Conservation (phyloP, 176 grass and related monocot species). For the Poa pratensis region DNA sequence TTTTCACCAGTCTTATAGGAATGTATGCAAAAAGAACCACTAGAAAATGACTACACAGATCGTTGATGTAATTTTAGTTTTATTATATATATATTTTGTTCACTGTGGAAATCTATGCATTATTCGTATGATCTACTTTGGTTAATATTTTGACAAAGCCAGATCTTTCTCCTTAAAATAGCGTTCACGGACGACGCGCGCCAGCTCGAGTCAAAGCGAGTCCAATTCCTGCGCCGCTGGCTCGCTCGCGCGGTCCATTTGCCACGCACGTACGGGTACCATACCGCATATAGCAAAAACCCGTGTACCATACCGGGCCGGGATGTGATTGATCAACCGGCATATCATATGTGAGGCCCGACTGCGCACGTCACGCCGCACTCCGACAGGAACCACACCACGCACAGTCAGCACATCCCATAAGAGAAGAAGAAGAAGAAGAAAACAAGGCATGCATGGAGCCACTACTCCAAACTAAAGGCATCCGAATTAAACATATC, state of each 20-base stretch:
- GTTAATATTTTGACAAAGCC: too few species aligned
- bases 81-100: too few species aligned
- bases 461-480: slow-evolving; percentile 15
- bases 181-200: too few species aligned
- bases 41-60: too few species aligned
- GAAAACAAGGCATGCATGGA: not conserved
- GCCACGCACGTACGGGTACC: too few species aligned
- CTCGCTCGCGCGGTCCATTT: not conserved
- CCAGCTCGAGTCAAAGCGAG: not conserved
- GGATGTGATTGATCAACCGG: not conserved
- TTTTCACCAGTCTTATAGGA: too few species aligned
- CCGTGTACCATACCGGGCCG: not conserved
- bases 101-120: too few species aligned
- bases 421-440: not conserved
- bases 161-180: too few species aligned
- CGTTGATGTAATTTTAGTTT: too few species aligned
- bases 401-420: not conserved
- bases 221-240: not conserved
- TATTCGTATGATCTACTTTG: too few species aligned
- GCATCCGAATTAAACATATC: not conserved
- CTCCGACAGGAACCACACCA: not conserved
- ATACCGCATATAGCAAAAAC: not conserved
- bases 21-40: too few species aligned
- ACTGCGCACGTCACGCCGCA: slow-evolving; percentile 42
- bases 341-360: not conserved